phyloP scores from a whole-genome alignment of 164 flowering plant species.

The Piper longum region DNA sequence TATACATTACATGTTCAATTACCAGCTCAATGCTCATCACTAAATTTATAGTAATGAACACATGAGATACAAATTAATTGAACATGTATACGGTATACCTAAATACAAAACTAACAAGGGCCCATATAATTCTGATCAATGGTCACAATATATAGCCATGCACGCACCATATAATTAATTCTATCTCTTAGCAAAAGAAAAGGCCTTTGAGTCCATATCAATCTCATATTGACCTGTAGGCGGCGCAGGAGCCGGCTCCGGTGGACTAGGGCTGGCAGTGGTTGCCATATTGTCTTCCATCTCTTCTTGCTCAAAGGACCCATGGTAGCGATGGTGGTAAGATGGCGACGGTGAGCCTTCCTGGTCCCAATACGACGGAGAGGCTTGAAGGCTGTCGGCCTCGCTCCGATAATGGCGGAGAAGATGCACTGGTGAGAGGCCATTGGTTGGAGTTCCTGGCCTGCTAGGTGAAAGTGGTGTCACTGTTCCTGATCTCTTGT shows the following conservation, averaged over 20 bases:
- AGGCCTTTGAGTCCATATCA: constrained; percentile 6
- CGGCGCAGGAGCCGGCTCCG: constrained; percentile 1
- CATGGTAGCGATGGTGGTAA: constrained; percentile 8
- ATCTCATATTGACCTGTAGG: constrained; percentile 15
- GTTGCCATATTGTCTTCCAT: constrained; percentile 3
- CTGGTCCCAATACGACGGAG: constrained; percentile 33
- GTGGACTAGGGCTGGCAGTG: constrained; percentile 4
- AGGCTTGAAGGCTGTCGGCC: constrained; percentile 25
- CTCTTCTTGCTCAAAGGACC: constrained; percentile 6
- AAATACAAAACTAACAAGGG: no score
- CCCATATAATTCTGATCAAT: no score
- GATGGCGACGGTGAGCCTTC: constrained; percentile 27
- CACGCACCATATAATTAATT: not conserved
- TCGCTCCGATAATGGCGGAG: constrained; percentile 25
- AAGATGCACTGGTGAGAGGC: constrained; percentile 47
- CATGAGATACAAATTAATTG: no score
- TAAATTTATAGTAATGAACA: no score
- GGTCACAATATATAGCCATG: no score
- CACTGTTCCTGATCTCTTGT: constrained; percentile 11
- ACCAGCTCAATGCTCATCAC: no score
- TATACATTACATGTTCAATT: no score
- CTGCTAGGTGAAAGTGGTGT: constrained; percentile 46
- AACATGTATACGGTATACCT: no score
- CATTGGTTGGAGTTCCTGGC: constrained; percentile 34
- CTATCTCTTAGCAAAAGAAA: constrained; percentile 18